Conservation (phyloP, 257 asterid species). For the Gentiana macrophylla region DNA sequence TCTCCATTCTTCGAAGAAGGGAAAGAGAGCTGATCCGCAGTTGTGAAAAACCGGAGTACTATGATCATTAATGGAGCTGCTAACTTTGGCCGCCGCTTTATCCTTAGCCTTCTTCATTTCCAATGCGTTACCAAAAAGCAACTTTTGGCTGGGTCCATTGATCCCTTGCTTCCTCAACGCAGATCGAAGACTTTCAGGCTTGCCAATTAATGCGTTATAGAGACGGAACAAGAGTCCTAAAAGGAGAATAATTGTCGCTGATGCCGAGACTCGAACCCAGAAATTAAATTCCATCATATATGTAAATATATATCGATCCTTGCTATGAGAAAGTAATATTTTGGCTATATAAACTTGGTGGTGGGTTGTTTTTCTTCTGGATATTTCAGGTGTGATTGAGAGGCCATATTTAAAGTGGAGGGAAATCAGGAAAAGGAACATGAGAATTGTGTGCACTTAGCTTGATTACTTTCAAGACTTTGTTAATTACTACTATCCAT, state of each 20-base stretch:
- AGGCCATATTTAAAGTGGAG: no score
- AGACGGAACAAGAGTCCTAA: slow-evolving; percentile 20
- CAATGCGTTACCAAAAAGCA: slow-evolving; percentile 32
- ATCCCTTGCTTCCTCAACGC: slow-evolving; percentile 39
- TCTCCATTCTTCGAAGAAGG: slow-evolving; percentile 39
- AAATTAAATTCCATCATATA: slow-evolving; percentile 10
- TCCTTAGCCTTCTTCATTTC: slow-evolving; percentile 27
- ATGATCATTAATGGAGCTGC: slow-evolving; percentile 1
- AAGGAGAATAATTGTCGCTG: slow-evolving; percentile 13
- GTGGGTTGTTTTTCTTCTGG: no score
- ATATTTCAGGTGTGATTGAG: no score
- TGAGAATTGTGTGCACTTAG: no score
- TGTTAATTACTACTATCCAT: no score
- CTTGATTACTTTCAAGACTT: no score
- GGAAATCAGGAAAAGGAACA: no score
- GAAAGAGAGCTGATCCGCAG: slow-evolving; percentile 33
- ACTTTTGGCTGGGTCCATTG: slow-evolving; percentile 33
- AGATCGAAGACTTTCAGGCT: slow-evolving; percentile 33
- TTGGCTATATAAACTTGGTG: no score
- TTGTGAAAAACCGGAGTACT: slow-evolving; percentile 23
- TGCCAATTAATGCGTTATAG: slow-evolving; percentile 23
- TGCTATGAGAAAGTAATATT: no score
- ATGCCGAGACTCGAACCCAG: slow-evolving; percentile 4
- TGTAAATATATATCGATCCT: neutral
- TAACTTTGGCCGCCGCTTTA: slow-evolving; percentile 6